phyloP scores from a whole-genome alignment of 2,329 filamentous ascomycete genomes.

The Penicillium fuscoglaucum region DNA sequence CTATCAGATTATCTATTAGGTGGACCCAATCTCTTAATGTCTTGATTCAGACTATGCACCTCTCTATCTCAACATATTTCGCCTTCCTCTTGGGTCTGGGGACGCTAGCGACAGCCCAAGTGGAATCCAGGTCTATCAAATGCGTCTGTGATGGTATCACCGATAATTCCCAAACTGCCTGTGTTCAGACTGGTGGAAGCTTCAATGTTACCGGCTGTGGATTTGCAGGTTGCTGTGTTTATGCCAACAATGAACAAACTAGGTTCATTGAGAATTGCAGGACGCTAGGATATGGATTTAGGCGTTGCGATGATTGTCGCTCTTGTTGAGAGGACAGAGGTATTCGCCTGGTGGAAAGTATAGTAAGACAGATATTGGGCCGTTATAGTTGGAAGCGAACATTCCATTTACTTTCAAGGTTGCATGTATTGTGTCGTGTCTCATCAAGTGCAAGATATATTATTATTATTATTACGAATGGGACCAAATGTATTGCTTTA shows the following conservation, averaged over 20 bases:
- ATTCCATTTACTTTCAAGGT: neutral
- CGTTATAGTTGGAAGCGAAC: neutral
- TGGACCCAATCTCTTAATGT: neutral
- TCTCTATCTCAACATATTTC: neutral
- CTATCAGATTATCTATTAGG: neutral
- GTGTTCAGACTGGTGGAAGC: conserved; percentile 1
- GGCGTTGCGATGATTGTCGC: conserved; percentile 10
- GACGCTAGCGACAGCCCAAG: neutral
- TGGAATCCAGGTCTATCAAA: conserved; percentile 1
- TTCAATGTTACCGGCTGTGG: conserved; percentile 4
- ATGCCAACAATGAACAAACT: conserved; percentile 7
- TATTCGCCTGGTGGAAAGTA: neutral
- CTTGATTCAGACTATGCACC: neutral
- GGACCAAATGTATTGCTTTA: neutral
- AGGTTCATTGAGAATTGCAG: conserved; percentile 7
- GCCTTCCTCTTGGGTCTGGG: neutral
- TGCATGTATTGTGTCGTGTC: neutral
- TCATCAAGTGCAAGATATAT: neutral
- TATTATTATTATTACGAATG: neutral
- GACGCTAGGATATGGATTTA: conserved; percentile 8
- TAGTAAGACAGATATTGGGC: neutral
- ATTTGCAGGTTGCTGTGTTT: conserved; percentile 11
- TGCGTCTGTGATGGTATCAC: conserved; percentile 1
- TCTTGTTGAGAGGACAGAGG: neutral
- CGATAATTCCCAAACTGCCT: neutral